These are phyloP conservation scores for Colletotrichum incanum DNA, from an alignment of 2,329 filamentous ascomycete species.

Conservation along the genomic window DNA sequence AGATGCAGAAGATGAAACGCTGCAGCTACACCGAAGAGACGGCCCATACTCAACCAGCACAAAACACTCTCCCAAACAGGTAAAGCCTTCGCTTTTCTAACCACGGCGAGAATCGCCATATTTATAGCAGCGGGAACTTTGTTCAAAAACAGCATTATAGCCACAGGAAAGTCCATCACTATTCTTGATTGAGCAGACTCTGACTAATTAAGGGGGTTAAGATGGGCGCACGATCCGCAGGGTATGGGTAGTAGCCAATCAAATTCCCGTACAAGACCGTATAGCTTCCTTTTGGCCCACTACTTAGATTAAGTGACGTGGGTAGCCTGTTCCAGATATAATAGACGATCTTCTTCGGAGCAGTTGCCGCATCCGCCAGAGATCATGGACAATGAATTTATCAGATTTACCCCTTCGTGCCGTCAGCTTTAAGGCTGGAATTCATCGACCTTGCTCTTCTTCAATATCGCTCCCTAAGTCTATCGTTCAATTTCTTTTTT, in stretches of 20 bases:
- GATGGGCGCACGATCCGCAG: constrained; percentile 18
- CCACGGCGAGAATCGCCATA: background rate
- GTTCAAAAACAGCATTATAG: background rate
- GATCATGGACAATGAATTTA: background rate
- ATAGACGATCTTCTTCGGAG: background rate
- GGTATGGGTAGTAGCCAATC: constrained; percentile 3
- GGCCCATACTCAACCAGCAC: background rate
- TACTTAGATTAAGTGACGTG: constrained; percentile 25
- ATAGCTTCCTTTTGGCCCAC: background rate
- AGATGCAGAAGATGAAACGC: background rate
- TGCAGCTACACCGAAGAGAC: background rate
- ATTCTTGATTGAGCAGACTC: background rate
- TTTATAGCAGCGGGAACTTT: background rate
- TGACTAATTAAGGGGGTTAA: constrained; percentile 1
- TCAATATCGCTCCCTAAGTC: background rate
- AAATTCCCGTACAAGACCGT: background rate
- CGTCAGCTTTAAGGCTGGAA: background rate
- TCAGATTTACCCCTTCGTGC: background rate
- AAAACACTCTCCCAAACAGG: background rate
- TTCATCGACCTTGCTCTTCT: background rate
- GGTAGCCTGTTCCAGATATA: constrained; percentile 29
- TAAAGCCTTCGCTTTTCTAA: background rate
- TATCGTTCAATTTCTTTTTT: constrained; percentile 10
- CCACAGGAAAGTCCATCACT: constrained; percentile 1
- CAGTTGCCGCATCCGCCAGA: background rate